Evolutionary conservation across 331 rosid species (phyloP).

Genomic region (Malus hybrid): DNA sequence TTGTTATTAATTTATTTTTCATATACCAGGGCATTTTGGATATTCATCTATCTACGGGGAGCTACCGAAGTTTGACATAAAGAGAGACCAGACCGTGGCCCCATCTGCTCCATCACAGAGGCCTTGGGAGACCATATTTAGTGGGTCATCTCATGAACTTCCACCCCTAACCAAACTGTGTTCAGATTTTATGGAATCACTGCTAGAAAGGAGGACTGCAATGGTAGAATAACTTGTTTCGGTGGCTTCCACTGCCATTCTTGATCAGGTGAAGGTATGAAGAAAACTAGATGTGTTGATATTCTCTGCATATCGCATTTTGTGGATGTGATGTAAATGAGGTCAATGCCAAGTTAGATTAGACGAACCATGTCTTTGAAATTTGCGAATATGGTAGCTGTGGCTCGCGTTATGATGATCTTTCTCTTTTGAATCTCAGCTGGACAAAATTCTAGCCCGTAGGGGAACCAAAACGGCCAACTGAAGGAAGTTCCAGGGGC

Average conservation of each 20-base stretch:
- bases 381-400: neutral
- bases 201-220: constrained; percentile 54
- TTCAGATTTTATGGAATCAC: constrained; percentile 64
- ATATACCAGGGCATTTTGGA: constrained; percentile 53
- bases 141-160: constrained; percentile 66
- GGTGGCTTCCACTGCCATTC: neutral
- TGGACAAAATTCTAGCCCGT: neutral
- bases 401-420: neutral
- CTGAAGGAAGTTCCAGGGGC: neutral
- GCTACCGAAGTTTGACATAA: constrained; percentile 50
- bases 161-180: constrained; percentile 84
- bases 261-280: neutral
- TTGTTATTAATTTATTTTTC: neutral
- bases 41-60: constrained; percentile 72
- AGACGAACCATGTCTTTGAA: neutral
- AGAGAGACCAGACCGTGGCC: constrained; percentile 28
- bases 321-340: neutral
- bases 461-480: neutral
- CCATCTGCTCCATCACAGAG: constrained; percentile 59
- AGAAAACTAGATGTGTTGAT: neutral
- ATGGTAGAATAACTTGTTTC: constrained; percentile 29
- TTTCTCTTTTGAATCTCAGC: neutral
- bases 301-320: neutral
- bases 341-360: neutral
- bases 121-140: constrained; percentile 85